phyloP scores from a whole-genome alignment of 768 basidiomycete genomes.

The Auricularia sp. region DNA sequence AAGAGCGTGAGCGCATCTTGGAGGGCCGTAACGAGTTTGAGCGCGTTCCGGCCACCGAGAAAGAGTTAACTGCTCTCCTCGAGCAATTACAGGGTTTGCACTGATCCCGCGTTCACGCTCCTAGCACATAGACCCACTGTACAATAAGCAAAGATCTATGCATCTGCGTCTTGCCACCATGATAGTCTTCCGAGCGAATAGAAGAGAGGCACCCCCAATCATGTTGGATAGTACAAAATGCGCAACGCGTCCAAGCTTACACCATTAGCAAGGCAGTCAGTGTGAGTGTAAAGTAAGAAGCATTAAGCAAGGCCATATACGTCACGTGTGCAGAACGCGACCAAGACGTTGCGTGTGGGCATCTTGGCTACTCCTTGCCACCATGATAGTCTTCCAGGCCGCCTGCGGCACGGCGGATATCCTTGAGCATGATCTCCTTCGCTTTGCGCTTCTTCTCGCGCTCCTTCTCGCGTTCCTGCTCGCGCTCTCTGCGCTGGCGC shows the following conservation, averaged over 20 bases:
- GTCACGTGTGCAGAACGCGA: no score
- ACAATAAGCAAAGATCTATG: background rate
- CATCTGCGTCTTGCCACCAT: background rate
- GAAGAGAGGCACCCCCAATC: no score
- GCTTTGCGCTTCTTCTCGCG: slow-evolving; percentile 6
- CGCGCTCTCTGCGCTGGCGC: background rate
- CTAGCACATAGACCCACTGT: slow-evolving; percentile 5
- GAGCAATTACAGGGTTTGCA: slow-evolving; percentile 36
- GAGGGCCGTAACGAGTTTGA: slow-evolving; percentile 51
- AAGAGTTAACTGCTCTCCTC: slow-evolving; percentile 22
- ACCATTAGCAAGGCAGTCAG: no score
- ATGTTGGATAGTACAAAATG: no score
- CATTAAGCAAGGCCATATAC: no score
- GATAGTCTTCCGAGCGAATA: background rate
- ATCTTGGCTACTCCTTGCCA: background rate
- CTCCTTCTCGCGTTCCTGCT: slow-evolving; percentile 8
- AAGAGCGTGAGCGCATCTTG: slow-evolving; percentile 41
- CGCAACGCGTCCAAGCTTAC: no score
- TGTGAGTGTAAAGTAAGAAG: no score
- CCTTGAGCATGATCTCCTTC: slow-evolving; percentile 9
- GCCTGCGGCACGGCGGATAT: slow-evolving; percentile 11
- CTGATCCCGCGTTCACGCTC: slow-evolving; percentile 9
- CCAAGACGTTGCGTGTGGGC: no score
- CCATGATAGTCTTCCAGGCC: slow-evolving; percentile 1
- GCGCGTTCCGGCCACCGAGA: slow-evolving; percentile 35